A percentile compares a stretch with the other conserved stretches of the same genome.
phyloP scores from a whole-genome alignment of 495 filamentous ascomycete genomes.

The Achaetomiella virescens region DNA sequence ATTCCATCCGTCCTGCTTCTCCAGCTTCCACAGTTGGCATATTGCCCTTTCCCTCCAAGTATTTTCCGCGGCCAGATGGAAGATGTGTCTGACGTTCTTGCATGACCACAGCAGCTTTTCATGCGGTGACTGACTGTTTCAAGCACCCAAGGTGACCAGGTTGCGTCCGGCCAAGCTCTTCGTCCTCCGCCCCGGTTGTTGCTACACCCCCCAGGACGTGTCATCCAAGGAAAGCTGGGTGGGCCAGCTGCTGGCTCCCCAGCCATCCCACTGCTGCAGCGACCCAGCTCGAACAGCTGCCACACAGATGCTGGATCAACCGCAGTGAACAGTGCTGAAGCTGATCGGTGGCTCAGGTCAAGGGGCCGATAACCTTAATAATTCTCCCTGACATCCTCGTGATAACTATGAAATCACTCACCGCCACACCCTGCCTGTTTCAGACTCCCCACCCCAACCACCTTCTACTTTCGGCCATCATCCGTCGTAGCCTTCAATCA shows the following conservation, averaged over 20 bases:
- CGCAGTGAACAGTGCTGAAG: background rate
- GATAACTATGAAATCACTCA: background rate
- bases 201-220: conserved; percentile 11
- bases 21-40: conserved; percentile 24
- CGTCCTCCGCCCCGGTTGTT: conserved; percentile 1
- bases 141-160: background rate
- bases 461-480: conserved; percentile 9
- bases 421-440: background rate
- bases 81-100: conserved; percentile 10
- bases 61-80: conserved; percentile 19
- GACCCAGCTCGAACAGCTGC: conserved; percentile 17
- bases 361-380: background rate
- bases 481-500: conserved; percentile 1
- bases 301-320: conserved; percentile 21
- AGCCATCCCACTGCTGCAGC: background rate
- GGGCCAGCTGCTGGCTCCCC: conserved; percentile 4
- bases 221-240: background rate
- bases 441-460: background rate
- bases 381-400: background rate
- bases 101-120: background rate
- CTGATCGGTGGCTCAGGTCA: background rate
- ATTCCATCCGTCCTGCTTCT: conserved; percentile 25
- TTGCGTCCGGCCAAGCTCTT: background rate
- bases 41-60: conserved; percentile 20
- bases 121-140: background rate